phyloP scores from a whole-genome alignment of 805 yeast species.

The Saccharomycopsis amapae region DNA sequence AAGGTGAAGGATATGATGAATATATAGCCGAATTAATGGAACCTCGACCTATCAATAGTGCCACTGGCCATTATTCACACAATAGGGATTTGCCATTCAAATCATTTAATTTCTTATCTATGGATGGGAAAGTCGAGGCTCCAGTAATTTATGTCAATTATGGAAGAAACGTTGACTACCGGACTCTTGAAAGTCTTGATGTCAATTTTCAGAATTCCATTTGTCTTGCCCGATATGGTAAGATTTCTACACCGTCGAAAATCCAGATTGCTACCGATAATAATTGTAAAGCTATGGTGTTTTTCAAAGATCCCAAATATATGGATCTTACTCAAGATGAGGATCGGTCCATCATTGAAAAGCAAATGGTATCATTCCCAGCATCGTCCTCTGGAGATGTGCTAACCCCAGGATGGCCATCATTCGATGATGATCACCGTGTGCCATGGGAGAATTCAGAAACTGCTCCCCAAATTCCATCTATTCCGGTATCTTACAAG shows the following conservation, averaged over 20 bases:
- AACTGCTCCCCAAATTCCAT: slow-evolving; percentile 64
- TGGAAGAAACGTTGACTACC: slow-evolving; percentile 55
- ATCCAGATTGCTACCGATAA: slow-evolving; percentile 45
- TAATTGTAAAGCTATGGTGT: slow-evolving; percentile 62
- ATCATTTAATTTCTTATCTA: slow-evolving; percentile 67
- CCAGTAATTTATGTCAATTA: slow-evolving; percentile 55
- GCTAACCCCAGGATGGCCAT: slow-evolving; percentile 69
- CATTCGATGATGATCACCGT: slow-evolving; percentile 35
- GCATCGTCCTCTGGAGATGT: slow-evolving; percentile 71
- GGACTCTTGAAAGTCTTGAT: slow-evolving; percentile 30
- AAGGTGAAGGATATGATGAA: slow-evolving; percentile 25
- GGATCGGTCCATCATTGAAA: slow-evolving; percentile 29
- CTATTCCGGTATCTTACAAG: slow-evolving; percentile 68
- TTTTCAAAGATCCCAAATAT: slow-evolving; percentile 43
- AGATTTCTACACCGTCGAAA: slow-evolving; percentile 43
- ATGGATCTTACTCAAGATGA: slow-evolving; percentile 26
- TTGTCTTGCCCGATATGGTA: slow-evolving; percentile 54
- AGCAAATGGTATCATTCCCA: slow-evolving; percentile 47
- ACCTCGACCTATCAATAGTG: no score
- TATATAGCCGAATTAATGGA: slow-evolving; percentile 35
- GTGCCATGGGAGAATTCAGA: slow-evolving; percentile 39
- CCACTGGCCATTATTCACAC: slow-evolving; percentile 16
- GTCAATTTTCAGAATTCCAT: slow-evolving; percentile 44
- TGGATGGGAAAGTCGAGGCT: slow-evolving; percentile 48
- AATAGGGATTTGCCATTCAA: slow-evolving; percentile 24